Base-by-base conservation (phyloP, 2,329 filamentous ascomycete species). In the Aspergillus cejpii region DNA sequence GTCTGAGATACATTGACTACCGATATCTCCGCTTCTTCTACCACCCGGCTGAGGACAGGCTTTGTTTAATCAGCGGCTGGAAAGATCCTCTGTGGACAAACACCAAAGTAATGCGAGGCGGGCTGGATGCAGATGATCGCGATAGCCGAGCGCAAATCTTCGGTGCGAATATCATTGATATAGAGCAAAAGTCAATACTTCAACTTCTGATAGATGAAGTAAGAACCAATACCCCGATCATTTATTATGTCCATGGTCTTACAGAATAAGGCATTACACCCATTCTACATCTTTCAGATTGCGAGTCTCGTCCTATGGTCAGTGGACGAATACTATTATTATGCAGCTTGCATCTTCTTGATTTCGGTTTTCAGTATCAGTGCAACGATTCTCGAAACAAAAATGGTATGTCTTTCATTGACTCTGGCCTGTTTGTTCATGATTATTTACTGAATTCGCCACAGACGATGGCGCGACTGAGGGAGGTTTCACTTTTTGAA, bases 211-310 rank as follows among this genome's bases (percentile, higher is more conserved):
- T 95, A 15, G 91, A 98, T 56, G 92, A 98, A 72, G 84, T 87
- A 64, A 53, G 67, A 59, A 17, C 45, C 21, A 12, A 28, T 24
- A 24, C 8, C 23, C 5, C 23, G 8, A 37, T 39, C 1, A 3
- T 19, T 29, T 11, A 5, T 34, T 8, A 21, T 29, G 15, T 40
- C 19, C 20, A 26, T 23, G 23, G 41, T 37, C 49, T 55, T 39
- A 58, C 34, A 31, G 28, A 8, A 24, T 14, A 51, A 87, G 79
- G 89, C 87, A 15, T 89, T 98, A 59, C 92, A 98, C 62, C 94
- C 92, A 0, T 98, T 98, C 65, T 98, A 98, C 64, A 85, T 98
- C 44, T 98, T 98, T 63, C 92, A 98, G 68, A 84, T 97, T 58
- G 91, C 90, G 38, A 97, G 92, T 72, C 74, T 98, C 53, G 69